These are phyloP conservation scores for Globisporangium paddicum DNA, from an alignment of 352 stramenopile genomes.

Conservation along the genomic window DNA sequence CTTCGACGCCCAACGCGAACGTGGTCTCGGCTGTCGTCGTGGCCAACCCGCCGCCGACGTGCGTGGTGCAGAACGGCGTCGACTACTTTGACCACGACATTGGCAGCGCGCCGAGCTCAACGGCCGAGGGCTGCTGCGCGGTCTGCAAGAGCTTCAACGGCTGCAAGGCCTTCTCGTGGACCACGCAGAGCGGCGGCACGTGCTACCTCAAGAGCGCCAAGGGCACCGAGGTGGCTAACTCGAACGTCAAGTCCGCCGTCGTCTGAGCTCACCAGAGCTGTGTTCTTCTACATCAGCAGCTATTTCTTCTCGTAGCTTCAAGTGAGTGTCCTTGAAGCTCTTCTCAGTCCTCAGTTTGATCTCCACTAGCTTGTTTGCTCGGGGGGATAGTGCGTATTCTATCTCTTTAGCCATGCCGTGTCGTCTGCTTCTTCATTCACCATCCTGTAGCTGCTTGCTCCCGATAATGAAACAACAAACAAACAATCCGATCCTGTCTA, in stretches of 20 bases:
- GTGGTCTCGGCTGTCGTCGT: neutral
- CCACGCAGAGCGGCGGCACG: conserved; percentile 25
- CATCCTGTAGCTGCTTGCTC: too few relatives aligned
- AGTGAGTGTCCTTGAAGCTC: too few relatives aligned
- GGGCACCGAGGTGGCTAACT: neutral
- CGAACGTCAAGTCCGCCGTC: neutral
- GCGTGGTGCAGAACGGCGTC: conserved; percentile 6
- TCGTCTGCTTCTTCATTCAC: too few relatives aligned
- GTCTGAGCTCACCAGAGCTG: too few relatives aligned
- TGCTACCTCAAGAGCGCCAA: conserved; percentile 52
- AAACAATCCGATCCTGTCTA: too few relatives aligned
- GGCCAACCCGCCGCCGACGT: neutral
- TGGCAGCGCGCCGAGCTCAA: conserved; percentile 7
- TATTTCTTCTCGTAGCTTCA: too few relatives aligned
- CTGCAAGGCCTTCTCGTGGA: conserved; percentile 54
- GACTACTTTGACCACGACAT: conserved; percentile 34
- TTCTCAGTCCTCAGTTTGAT: too few relatives aligned
- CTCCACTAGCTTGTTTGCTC: too few relatives aligned
- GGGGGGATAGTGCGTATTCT: too few relatives aligned
- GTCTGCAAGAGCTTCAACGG: conserved; percentile 18
- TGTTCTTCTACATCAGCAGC: too few relatives aligned
- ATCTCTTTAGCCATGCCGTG: too few relatives aligned
- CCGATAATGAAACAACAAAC: too few relatives aligned
- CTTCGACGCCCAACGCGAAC: neutral
- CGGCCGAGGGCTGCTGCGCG: conserved; percentile 17